phyloP scores from a whole-genome alignment of 257 asterid genomes.

The Penstemon eatonii region DNA sequence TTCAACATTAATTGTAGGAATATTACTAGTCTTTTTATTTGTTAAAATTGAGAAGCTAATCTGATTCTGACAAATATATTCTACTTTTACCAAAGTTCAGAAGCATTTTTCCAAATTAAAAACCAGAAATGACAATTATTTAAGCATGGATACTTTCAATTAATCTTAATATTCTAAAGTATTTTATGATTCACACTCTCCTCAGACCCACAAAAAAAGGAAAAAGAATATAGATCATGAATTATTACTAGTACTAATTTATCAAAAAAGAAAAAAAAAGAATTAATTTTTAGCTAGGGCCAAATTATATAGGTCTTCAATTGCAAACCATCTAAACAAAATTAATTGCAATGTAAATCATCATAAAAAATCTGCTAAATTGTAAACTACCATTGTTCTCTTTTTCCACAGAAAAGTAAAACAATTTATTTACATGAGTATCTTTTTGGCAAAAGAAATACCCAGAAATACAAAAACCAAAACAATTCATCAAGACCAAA shows the following conservation, averaged over 20 bases:
- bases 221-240: constrained; percentile 9
- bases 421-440: constrained; percentile 30
- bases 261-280: not conserved
- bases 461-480: constrained; percentile 21
- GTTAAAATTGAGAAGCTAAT: constrained; percentile 11
- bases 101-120: not conserved
- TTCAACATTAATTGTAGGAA: too few relatives aligned
- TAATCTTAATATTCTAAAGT: constrained; percentile 16
- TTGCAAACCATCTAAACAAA: constrained; percentile 15
- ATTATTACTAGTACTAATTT: constrained; percentile 18
- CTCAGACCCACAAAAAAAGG: constrained; percentile 11
- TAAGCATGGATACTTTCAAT: constrained; percentile 20
- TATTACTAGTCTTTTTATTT: not conserved
- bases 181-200: constrained; percentile 6
- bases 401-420: constrained; percentile 9
- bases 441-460: constrained; percentile 25
- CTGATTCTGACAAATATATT: not conserved
- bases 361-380: not conserved
- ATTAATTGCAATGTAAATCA: constrained; percentile 8
- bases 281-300: not conserved
- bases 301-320: constrained; percentile 9
- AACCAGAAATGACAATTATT: constrained; percentile 28
- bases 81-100: constrained; percentile 28
- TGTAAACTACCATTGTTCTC: constrained; percentile 1
- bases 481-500: not conserved